Evolutionary conservation across 371 early-diverging fungal genomes (phyloP).

Genomic region (Mortierella polycephala): DNA sequence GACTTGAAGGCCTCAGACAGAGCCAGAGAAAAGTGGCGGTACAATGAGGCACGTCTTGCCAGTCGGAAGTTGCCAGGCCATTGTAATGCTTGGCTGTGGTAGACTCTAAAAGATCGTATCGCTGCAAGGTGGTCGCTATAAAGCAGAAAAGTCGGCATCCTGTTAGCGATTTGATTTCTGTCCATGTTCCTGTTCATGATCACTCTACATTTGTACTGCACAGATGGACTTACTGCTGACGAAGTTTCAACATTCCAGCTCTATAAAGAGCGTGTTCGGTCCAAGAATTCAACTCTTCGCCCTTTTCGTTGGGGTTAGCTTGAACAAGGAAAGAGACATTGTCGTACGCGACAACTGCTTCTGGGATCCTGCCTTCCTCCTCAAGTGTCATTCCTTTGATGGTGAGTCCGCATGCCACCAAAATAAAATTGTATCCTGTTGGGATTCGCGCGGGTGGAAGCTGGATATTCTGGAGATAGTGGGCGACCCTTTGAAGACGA

Average conservation of each 20-base stretch:
- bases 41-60: slow-evolving; percentile 61
- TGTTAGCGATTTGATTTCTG: neutral
- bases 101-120: slow-evolving; percentile 63
- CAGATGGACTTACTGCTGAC: slow-evolving; percentile 58
- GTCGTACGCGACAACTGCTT: slow-evolving; percentile 64
- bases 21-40: slow-evolving; percentile 55
- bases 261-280: slow-evolving; percentile 78
- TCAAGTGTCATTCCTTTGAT: slow-evolving; percentile 72
- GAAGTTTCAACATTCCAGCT: slow-evolving; percentile 64
- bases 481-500: slow-evolving; percentile 36
- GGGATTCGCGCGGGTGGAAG: slow-evolving; percentile 43
- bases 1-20: slow-evolving; percentile 58
- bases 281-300: slow-evolving; percentile 70
- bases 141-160: neutral
- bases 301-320: slow-evolving; percentile 51
- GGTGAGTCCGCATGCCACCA: slow-evolving; percentile 61
- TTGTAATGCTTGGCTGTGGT: slow-evolving; percentile 57
- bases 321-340: slow-evolving; percentile 57
- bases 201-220: neutral
- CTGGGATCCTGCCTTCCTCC: slow-evolving; percentile 57
- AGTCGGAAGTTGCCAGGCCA: slow-evolving; percentile 61
- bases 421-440: slow-evolving; percentile 63
- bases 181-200: too few species aligned
- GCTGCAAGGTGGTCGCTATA: slow-evolving; percentile 38
- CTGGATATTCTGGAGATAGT: slow-evolving; percentile 50